Percentiles rank a stretch among this genome's conserved stretches.
These are phyloP conservation scores for Ascochyta fabae DNA, from an alignment of 2,329 filamentous ascomycete species.

Conservation along the genomic window DNA sequence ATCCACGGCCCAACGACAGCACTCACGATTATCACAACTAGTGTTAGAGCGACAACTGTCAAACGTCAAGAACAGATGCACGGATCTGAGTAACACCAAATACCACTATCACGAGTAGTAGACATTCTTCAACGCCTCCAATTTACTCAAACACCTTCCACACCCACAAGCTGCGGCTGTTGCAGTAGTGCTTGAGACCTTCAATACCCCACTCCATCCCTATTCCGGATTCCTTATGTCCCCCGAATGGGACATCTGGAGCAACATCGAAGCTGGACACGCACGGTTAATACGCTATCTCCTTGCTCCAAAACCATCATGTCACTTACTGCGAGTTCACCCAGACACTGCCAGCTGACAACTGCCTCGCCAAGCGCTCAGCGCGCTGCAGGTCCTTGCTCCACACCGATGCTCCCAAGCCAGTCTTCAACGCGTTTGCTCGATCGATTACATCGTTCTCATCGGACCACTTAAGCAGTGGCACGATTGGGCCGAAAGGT, in stretches of 20 bases:
- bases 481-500: constrained; percentile 69
- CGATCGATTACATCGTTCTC: constrained; percentile 58
- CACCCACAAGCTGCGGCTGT: constrained; percentile 28
- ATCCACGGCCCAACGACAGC: too few species aligned
- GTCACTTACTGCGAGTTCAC: constrained; percentile 53
- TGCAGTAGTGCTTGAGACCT: constrained; percentile 32
- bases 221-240: constrained; percentile 78
- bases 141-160: constrained; percentile 24
- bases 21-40: too few species aligned
- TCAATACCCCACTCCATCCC: constrained; percentile 67
- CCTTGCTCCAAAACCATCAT: too few species aligned
- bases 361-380: constrained; percentile 52
- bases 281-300: neutral
- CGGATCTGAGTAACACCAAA: too few species aligned
- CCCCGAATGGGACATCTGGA: constrained; percentile 64
- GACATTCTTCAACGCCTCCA: neutral
- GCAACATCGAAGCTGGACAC: constrained; percentile 25
- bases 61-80: too few species aligned
- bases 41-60: too few species aligned
- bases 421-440: constrained; percentile 55
- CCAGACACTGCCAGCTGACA: constrained; percentile 61
- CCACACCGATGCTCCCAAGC: constrained; percentile 61
- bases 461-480: constrained; percentile 65
- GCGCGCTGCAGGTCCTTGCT: constrained; percentile 47
- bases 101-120: too few species aligned